Evolutionary conservation across 108 stramenopile genomes (phyloP).

Genomic region (Nitzschia sp.): DNA sequence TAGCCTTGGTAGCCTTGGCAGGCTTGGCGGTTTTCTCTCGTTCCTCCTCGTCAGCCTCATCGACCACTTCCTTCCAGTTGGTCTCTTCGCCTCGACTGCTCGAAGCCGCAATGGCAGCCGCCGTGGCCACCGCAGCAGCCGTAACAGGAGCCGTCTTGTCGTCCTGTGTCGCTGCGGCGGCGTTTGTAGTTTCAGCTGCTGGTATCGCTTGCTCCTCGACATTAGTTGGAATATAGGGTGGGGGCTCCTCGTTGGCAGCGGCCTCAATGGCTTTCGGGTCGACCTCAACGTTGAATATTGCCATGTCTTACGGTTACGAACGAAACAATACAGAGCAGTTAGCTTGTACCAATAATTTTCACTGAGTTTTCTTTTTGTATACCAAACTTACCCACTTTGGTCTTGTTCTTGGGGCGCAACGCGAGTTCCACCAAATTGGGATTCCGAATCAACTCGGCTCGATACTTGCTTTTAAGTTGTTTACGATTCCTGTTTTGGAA

Average conservation of each 20-base stretch:
- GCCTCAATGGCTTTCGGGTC: conserved; percentile 35
- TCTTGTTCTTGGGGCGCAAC: conserved; percentile 55
- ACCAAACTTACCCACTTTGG: conserved; percentile 33
- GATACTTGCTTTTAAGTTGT: conserved; percentile 80
- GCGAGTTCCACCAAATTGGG: conserved; percentile 76
- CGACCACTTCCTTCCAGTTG: conserved; percentile 25
- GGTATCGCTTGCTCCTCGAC: background rate
- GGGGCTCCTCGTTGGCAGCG: conserved; percentile 27
- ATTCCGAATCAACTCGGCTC: conserved; percentile 61
- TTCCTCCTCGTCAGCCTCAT: conserved; percentile 36
- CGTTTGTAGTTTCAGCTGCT: background rate
- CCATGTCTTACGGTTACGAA: conserved; percentile 37
- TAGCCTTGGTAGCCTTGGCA: background rate
- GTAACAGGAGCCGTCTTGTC: background rate
- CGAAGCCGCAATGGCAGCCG: background rate
- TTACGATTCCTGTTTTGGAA: conserved; percentile 50
- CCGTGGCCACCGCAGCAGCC: background rate
- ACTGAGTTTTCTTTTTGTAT: too few species aligned
- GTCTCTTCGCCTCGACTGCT: background rate
- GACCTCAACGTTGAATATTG: conserved; percentile 41
- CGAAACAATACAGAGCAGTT: conserved; percentile 10
- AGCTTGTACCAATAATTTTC: background rate
- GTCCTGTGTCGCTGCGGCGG: background rate
- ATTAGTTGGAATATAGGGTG: conserved; percentile 31
- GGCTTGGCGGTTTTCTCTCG: background rate